Evolutionary conservation across 2,329 filamentous ascomycete species (phyloP).

Genomic region (Trichoderma sp.): DNA sequence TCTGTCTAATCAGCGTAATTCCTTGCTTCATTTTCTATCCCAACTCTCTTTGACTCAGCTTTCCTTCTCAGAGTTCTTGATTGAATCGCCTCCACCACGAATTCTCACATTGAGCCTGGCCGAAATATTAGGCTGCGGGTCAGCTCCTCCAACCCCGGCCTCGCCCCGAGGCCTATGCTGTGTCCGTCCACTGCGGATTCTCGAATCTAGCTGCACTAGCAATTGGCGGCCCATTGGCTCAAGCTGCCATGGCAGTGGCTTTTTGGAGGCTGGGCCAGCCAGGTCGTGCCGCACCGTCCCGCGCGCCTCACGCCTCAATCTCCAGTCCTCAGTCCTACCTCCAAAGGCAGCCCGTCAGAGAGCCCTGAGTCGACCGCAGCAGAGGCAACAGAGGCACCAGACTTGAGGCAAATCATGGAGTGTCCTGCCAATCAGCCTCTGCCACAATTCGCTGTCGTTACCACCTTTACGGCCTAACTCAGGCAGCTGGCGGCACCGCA

Average conservation of each 20-base stretch:
- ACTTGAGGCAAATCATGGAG: background rate
- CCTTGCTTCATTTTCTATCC: background rate
- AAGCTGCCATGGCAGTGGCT: background rate
- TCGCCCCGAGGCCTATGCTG: background rate
- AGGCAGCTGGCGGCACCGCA: background rate
- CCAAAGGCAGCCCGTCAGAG: background rate
- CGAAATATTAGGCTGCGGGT: slow-evolving; percentile 3
- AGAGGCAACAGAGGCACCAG: background rate
- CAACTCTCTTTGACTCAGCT: background rate
- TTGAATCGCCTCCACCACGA: background rate
- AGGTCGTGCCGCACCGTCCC: slow-evolving; percentile 27
- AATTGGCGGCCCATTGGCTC: background rate
- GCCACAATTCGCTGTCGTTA: background rate
- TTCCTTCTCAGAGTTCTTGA: background rate
- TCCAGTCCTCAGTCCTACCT: background rate
- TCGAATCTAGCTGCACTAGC: slow-evolving; percentile 7
- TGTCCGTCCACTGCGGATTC: background rate
- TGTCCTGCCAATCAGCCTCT: background rate
- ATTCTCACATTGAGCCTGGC: background rate
- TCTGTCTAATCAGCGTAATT: background rate
- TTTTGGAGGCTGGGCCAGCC: slow-evolving; percentile 18
- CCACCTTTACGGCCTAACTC: background rate
- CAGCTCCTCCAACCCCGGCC: background rate
- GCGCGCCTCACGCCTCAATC: slow-evolving; percentile 20
- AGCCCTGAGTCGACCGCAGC: slow-evolving; percentile 1